Evolutionary conservation across 495 filamentous ascomycete genomes (phyloP), one percentile per base, ranked within the genome.

Genomic region (Aspergillus coremiiformis): DNA sequence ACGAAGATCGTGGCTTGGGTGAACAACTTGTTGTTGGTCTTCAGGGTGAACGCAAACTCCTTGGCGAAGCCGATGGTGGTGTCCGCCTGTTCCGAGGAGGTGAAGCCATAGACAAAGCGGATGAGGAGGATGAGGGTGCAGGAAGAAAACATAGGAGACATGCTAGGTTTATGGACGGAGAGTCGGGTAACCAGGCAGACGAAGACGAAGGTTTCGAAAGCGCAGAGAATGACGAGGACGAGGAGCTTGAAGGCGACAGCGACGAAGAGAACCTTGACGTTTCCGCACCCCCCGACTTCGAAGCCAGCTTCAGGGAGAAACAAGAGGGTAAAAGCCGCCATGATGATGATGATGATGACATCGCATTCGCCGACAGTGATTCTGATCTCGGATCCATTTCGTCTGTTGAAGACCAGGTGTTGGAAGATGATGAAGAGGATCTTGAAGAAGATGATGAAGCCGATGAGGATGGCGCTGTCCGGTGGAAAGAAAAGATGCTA

Each of bases 341-440:
- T 7, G 70, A 75, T 11, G 82, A 84, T 7, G 70, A 75, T 11
- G 82, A 84, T 29, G 84, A 81, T 35, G 80, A 83, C 47, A 53
- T 96, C 55, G 86, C 80, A n/a, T 98, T 96, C 66, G 91, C 92
- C 1, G 91, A 97, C 60, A 93, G 87, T 60, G 93, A 98, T 62
- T 96, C 92, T 6, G 94, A 97, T 65, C 73, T 97, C 3, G 93
- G 93, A 11, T 96, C 93, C 12, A 69, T 95, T 30, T 94, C 86
- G n/a, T 80, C 78, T 3, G 84, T 74, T 4, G 82, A 80, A 11
- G 80, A 82, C 26, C 75, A 79, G 45, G 74, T 79, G 15, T 55
- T 85, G 2, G 82, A 90, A 22, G 82, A 76, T 1, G 76, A 77
- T 11, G 77, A 80, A n/a, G 77, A 78, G 5, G 78, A 78, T 10